These are phyloP conservation scores for Hymenoscyphus repandus DNA, from an alignment of 2,329 filamentous ascomycete genomes.

Conservation along the genomic window DNA sequence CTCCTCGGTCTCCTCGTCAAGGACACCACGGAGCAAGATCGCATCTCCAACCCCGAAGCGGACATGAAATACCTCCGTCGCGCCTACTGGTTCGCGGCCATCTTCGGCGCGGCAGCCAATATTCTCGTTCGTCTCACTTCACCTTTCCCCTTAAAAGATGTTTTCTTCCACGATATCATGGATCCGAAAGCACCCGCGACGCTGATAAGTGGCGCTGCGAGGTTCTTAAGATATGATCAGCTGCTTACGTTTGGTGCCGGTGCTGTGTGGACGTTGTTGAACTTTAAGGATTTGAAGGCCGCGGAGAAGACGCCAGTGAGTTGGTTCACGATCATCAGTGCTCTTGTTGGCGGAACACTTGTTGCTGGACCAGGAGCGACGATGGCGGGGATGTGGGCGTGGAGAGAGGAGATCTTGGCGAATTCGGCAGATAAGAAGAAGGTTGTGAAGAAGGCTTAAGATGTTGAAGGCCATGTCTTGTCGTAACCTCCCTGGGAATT, in stretches of 20 bases:
- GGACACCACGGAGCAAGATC: slow-evolving; percentile 19
- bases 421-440: slow-evolving; percentile 19
- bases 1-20: slow-evolving; percentile 14
- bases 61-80: slow-evolving; percentile 25
- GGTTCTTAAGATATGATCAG: slow-evolving; percentile 18
- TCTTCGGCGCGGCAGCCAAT: slow-evolving; percentile 10
- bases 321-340: slow-evolving; percentile 23
- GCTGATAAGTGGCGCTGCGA: background rate
- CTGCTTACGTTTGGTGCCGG: slow-evolving; percentile 22
- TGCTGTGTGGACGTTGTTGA: slow-evolving; percentile 30
- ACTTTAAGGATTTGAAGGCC: slow-evolving; percentile 32
- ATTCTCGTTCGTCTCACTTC: slow-evolving; percentile 16
- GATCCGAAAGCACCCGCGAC: slow-evolving; percentile 1
- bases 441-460: background rate
- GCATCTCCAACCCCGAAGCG: slow-evolving; percentile 19
- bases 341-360: slow-evolving; percentile 15
- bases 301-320: slow-evolving; percentile 25
- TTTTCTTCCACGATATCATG: slow-evolving; percentile 3
- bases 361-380: slow-evolving; percentile 30
- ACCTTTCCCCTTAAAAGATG: slow-evolving; percentile 8
- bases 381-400: slow-evolving; percentile 29
- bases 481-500: too few species aligned
- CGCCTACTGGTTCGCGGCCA: slow-evolving; percentile 18
- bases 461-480: too few species aligned
- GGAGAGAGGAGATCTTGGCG: slow-evolving; percentile 33